Percentiles rank a stretch among this genome's conserved stretches.
phyloP scores from a whole-genome alignment of 306 rosid species.

The Begonia loranthoides region DNA sequence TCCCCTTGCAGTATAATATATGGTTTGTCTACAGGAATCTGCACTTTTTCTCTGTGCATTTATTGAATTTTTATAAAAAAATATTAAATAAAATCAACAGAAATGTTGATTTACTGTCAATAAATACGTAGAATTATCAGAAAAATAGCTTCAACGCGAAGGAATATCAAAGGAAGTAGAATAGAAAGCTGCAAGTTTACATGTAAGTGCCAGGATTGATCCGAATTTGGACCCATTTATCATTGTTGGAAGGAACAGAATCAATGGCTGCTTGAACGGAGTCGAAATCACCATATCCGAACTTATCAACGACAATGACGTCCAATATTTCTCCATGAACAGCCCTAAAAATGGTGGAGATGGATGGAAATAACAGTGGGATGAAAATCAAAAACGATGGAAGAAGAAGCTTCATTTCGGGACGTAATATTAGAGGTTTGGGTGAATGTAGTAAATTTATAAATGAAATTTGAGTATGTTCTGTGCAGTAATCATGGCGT shows the following conservation, averaged over 20 bases:
- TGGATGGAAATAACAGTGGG: too few relatives aligned
- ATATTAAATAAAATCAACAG: neutral
- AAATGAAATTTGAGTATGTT: too few relatives aligned
- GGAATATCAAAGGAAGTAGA: too few relatives aligned
- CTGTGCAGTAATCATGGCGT: too few relatives aligned
- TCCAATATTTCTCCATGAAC: too few relatives aligned
- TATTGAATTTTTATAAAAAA: neutral
- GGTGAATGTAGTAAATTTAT: too few relatives aligned
- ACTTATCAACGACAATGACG: constrained; percentile 7
- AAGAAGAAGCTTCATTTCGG: too few relatives aligned
- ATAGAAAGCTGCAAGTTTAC: too few relatives aligned
- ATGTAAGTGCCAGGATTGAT: constrained; percentile 20
- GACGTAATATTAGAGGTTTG: too few relatives aligned
- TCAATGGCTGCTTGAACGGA: constrained; percentile 19
- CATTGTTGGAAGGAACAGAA: constrained; percentile 11
- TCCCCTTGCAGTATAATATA: constrained; percentile 19
- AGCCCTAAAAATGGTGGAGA: too few relatives aligned
- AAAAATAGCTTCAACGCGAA: too few relatives aligned
- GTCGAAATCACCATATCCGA: constrained; percentile 12
- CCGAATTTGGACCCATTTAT: constrained; percentile 9
- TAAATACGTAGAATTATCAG: neutral
- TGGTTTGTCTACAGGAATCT: constrained; percentile 18
- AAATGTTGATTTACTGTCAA: neutral
- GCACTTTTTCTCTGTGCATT: constrained; percentile 7
- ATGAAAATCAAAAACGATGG: too few relatives aligned